Base-by-base conservation (phyloP, 306 rosid genomes). In the Geum urbanum region DNA sequence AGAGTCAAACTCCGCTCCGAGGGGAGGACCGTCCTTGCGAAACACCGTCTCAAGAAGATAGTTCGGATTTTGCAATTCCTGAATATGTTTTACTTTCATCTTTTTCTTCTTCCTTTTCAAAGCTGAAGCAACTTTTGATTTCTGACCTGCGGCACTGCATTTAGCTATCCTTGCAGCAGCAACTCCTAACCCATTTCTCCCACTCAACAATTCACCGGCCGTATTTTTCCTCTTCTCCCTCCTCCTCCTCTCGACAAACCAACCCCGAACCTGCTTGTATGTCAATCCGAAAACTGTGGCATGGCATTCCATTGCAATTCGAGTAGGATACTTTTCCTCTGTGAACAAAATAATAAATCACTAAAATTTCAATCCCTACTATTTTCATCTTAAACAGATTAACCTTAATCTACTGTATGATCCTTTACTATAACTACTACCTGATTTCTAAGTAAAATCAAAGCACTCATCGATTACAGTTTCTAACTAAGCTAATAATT, bases 171-270 rank as follows among this genome's bases (percentile, higher is more conserved):
- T 51, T 72, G 76, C 61, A 76, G 76, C 71, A 67, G 66, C 73
- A 72, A 60, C 62, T n/a, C 64, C 85, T 27, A 60, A 45, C 22
- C 74, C 59, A 49, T 66, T 63, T 72, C 76, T 76, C 54, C 86
- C 80, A 56, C 78, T 73, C 18, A 75, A 41, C 5, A 81, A 37
- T 20, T 57, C 77, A 24, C 65, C 22, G 66, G 22, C 55, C 60
- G 76, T 81, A 44, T 74, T 78, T 62, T 64, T 84, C 44, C 84
- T 75, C 67, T 76, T 86, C 50, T 78, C 84, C 76, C 77, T 85
- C 79, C 89, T 78, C 81, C 92, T 84, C 74, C 79, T 80, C 80
- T 82, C 85, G 37, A 80, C 74, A 80, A 84, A 87, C 92, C 92
- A 87, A 27, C 81, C 80, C 27, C 68, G 80, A 67, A 87, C 80